These are phyloP conservation scores for Gastrodia elata DNA, from an alignment of 106 monocot genomes.

Conservation along the genomic window DNA sequence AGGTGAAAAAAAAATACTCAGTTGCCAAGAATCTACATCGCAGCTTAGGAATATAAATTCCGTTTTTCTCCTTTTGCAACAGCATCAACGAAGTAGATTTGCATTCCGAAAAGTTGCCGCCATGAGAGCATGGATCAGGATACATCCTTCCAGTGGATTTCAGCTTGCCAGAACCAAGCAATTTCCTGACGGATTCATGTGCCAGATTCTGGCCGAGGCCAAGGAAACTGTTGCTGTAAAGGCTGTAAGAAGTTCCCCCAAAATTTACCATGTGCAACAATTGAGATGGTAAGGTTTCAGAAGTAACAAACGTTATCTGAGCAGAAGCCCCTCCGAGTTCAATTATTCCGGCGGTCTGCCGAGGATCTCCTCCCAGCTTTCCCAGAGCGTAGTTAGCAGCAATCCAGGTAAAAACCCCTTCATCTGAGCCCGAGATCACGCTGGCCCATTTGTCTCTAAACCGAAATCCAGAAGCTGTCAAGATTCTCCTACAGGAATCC, in stretches of 20 bases:
- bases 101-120: slow-evolving; percentile 88
- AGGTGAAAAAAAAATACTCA: slow-evolving; percentile 70
- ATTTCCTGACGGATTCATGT: slow-evolving; percentile 33
- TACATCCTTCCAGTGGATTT: slow-evolving; percentile 13
- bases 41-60: slow-evolving; percentile 40
- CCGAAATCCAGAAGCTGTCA: slow-evolving; percentile 49
- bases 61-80: slow-evolving; percentile 63
- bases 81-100: slow-evolving; percentile 47
- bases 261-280: too few species aligned
- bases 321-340: slow-evolving; percentile 98
- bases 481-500: slow-evolving; percentile 60
- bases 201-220: slow-evolving; percentile 22
- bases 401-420: slow-evolving; percentile 97
- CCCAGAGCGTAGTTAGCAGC: slow-evolving; percentile 96
- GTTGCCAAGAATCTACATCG: slow-evolving; percentile 58
- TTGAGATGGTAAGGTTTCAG: too few species aligned
- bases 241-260: too few species aligned
- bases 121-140: slow-evolving; percentile 76
- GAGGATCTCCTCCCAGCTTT: slow-evolving; percentile 66
- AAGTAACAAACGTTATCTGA: neutral
- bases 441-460: slow-evolving; percentile 67
- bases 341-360: slow-evolving; percentile 77
- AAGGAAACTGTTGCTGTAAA: too few species aligned
- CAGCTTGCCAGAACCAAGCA: slow-evolving; percentile 18
- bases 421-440: slow-evolving; percentile 83